These are phyloP conservation scores for Mycogone perniciosa DNA, from an alignment of 2,329 filamentous ascomycete genomes.

Conservation along the genomic window DNA sequence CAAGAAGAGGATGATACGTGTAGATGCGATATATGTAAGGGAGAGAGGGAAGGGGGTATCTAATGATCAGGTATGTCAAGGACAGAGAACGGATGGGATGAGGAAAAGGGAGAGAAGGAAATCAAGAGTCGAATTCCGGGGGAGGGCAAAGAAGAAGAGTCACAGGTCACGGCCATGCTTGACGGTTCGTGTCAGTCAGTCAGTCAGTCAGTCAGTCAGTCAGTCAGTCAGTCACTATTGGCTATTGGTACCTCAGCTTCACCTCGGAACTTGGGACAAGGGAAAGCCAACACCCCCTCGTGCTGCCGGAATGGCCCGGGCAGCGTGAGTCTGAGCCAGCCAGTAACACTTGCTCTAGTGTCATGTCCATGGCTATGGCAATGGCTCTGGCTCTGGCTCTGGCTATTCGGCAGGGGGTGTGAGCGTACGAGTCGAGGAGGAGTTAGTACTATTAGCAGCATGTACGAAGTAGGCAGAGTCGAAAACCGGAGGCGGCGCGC, in stretches of 20 bases:
- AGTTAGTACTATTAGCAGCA: neutral
- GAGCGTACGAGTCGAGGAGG: too few species aligned
- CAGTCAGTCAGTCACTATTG: neutral
- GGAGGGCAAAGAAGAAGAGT: conserved; percentile 3
- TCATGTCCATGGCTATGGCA: neutral
- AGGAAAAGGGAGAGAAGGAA: conserved; percentile 1
- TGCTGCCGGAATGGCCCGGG: conserved; percentile 14
- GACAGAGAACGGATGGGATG: neutral
- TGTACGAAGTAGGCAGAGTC: neutral
- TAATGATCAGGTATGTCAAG: neutral
- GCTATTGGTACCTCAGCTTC: neutral
- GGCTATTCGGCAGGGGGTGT: too few species aligned
- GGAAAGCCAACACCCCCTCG: neutral
- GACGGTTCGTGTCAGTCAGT: conserved; percentile 2
- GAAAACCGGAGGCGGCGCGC: conserved; percentile 3
- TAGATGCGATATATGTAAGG: neutral
- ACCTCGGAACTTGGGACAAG: conserved; percentile 7
- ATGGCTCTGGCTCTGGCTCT: too few species aligned
- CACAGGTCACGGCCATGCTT: conserved; percentile 2
- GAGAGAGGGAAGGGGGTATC: neutral
- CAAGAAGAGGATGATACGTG: conserved; percentile 10
- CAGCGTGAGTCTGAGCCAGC: neutral
- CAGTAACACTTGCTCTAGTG: neutral
- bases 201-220: neutral
- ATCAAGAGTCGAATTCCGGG: neutral